Evolutionary conservation across 1,284 basidiomycete genomes (phyloP), one percentile per base, ranked within the genome.

Genomic region (Erythrobasidium hasegawianum): DNA sequence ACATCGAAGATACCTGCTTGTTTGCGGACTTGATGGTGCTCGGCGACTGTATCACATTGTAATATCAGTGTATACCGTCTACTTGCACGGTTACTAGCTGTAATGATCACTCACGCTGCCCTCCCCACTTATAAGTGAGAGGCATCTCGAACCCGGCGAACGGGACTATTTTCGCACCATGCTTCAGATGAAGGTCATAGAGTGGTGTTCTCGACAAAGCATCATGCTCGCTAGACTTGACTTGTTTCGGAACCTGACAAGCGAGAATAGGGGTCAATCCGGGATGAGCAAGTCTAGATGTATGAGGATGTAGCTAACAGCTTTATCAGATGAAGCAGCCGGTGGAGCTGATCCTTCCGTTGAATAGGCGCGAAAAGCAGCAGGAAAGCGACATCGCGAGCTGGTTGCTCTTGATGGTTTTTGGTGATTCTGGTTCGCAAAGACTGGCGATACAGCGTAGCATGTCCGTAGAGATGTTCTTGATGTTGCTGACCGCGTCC

Each of bases 101-200:
- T n/a, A n/a, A n/a, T n/a, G n/a, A n/a, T n/a, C n/a, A 47, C 45
- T 26, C 26, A 52, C 53, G n/a, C 41, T 64, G 69, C 29, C 52
- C 62, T 52, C 67, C 70, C n/a, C 62, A 68, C 69, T 74, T 87
- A 75, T 97, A 99, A 4, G 84, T 80, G 59, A 99, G 81, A 0
- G 95, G 95, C 95, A 99, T 99, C 13, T 85, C 84, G 78, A 86
- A 97, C 2, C 95, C 95, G 1, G 91, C 94, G 76, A 97, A 99
- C 0, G 90, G 88, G 0, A 97, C 93, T 89, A 98, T 94, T 79
- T 96, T 96, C 14, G 87, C 96, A 40, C 84, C 87, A 76, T 92
- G 82, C 71, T 84, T 76, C 1, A 90, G 78, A 77, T 99, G 94
- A 76, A 95, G 95, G 73, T 95, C 89, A 75, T 96, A 93, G 29